Evolutionary conservation across 768 basidiomycete genomes (phyloP).

Genomic region (Mycena vulgaris): DNA sequence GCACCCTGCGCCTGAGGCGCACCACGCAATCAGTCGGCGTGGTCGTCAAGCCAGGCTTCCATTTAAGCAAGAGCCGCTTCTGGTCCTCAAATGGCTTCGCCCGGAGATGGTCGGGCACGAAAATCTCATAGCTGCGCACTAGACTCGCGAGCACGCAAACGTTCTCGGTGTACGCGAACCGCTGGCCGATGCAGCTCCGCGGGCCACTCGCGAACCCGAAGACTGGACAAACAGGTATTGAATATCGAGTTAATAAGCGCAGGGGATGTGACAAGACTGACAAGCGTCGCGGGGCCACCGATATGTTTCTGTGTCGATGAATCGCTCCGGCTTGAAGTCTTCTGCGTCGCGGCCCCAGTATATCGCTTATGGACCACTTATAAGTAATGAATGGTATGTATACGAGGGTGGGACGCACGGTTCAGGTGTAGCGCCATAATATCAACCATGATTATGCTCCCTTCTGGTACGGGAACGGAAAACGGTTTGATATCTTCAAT

Average conservation of each 20-base stretch:
- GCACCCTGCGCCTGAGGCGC: constrained; percentile 3
- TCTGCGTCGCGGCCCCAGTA: constrained; percentile 64
- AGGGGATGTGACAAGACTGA: constrained; percentile 37
- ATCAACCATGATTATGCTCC: constrained; percentile 59
- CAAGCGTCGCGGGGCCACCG: constrained; percentile 69
- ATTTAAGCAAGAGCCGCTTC: constrained; percentile 51
- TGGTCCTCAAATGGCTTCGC: constrained; percentile 50
- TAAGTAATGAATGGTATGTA: not conserved
- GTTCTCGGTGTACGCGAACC: constrained; percentile 61
- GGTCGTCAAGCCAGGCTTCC: constrained; percentile 54
- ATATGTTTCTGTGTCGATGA: constrained; percentile 65
- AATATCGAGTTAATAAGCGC: not conserved
- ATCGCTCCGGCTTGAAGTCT: constrained; percentile 65
- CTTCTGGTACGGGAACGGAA: constrained; percentile 54
- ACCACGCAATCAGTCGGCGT: constrained; percentile 49
- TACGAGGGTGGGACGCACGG: constrained; percentile 49
- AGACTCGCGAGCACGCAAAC: constrained; percentile 61
- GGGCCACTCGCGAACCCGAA: constrained; percentile 62
- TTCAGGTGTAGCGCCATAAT: constrained; percentile 61
- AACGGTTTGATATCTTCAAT: constrained; percentile 39
- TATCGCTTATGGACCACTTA: constrained; percentile 51
- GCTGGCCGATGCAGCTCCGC: constrained; percentile 67
- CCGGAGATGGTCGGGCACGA: constrained; percentile 54
- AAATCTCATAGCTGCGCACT: constrained; percentile 58
- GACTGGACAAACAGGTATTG: constrained; percentile 43